These are phyloP conservation scores for Ogataea wickerhamii DNA, from an alignment of 805 yeast genomes.

Conservation along the genomic window DNA sequence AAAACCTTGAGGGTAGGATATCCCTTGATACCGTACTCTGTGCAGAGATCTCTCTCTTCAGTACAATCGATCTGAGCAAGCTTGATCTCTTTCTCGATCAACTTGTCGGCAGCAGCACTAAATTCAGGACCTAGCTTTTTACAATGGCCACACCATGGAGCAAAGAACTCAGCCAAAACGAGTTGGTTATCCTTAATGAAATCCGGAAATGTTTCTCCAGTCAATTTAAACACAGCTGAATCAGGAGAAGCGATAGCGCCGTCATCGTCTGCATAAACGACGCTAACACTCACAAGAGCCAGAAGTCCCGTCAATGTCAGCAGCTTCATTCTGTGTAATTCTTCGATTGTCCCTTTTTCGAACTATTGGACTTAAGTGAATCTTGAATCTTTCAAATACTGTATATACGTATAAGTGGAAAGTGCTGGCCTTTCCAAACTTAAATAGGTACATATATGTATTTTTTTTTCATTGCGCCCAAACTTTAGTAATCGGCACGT, in stretches of 20 bases:
- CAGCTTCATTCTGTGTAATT: conserved; percentile 34
- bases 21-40: conserved; percentile 65
- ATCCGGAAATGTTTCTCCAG: conserved; percentile 58
- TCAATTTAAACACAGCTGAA: conserved; percentile 82
- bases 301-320: conserved; percentile 37
- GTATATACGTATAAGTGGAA: too few relatives aligned
- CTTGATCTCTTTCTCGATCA: conserved; percentile 59
- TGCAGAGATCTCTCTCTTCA: conserved; percentile 68
- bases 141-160: conserved; percentile 99
- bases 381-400: too few relatives aligned
- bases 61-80: conserved; percentile 87
- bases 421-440: not conserved
- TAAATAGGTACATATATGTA: too few relatives aligned
- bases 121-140: conserved; percentile 82
- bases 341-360: not conserved
- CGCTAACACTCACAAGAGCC: conserved; percentile 32
- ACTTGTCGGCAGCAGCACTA: conserved; percentile 62
- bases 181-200: conserved; percentile 71
- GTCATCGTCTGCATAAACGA: conserved; percentile 37
- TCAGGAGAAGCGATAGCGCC: conserved; percentile 75
- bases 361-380: too few relatives aligned
- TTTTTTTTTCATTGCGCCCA: not conserved
- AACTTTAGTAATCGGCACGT: not conserved
- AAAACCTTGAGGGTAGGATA: conserved; percentile 82
- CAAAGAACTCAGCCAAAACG: conserved; percentile 83